Evolutionary conservation across 768 basidiomycete genomes (phyloP).

Genomic region (Suillus lakei): DNA sequence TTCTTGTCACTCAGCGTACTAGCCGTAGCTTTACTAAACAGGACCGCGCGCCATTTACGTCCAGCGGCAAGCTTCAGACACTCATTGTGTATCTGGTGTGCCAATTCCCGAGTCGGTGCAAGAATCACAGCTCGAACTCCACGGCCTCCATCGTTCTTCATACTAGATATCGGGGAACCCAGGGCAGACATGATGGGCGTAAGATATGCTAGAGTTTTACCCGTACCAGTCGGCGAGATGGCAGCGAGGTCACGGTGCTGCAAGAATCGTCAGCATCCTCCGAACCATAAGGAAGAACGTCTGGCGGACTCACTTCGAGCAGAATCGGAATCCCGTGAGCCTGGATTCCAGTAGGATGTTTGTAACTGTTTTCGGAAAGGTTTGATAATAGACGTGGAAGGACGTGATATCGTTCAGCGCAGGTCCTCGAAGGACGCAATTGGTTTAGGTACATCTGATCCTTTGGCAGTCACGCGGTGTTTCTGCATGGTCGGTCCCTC

Average conservation of each 20-base stretch:
- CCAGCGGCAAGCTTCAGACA: constrained; percentile 81
- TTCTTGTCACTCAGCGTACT: constrained; percentile 75
- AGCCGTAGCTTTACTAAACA: constrained; percentile 91
- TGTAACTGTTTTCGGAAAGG: constrained; percentile 62
- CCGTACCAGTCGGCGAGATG: constrained; percentile 96
- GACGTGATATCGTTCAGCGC: constrained; percentile 57
- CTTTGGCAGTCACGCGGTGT: constrained; percentile 79
- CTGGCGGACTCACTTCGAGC: constrained; percentile 59
- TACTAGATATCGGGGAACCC: constrained; percentile 54
- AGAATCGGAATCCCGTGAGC: constrained; percentile 80
- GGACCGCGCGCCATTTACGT: constrained; percentile 78
- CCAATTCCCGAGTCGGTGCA: constrained; percentile 94
- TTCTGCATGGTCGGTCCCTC: constrained; percentile 35
- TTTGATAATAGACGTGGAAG: constrained; percentile 68
- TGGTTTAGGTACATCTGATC: constrained; percentile 65
- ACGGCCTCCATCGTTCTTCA: constrained; percentile 46
- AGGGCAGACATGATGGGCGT: constrained; percentile 77
- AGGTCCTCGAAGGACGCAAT: constrained; percentile 65
- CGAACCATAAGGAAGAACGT: not conserved
- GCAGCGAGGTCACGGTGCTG: constrained; percentile 88
- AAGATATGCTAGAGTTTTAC: constrained; percentile 94
- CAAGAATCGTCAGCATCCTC: constrained; percentile 9
- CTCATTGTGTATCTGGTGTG: constrained; percentile 94
- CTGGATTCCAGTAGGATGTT: constrained; percentile 80
- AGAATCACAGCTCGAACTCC: constrained; percentile 83